phyloP scores from a whole-genome alignment of 2,329 filamentous ascomycete species.

The Cercospora sp. region DNA sequence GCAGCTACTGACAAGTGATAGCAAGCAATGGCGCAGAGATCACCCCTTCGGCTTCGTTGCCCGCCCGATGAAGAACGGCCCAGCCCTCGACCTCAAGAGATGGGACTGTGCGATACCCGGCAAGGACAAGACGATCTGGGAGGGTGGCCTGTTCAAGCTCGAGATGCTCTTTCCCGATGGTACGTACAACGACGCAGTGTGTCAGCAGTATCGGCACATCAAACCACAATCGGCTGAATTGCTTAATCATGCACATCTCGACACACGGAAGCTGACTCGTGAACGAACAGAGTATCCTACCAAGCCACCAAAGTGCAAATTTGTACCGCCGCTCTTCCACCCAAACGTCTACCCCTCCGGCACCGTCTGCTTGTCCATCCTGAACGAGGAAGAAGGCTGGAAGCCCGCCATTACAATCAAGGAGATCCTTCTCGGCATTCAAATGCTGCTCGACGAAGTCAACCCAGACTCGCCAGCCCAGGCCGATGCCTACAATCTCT shows the following conservation, averaged over 20 bases:
- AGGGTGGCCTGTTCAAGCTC: conserved; percentile 94
- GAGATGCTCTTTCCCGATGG: conserved; percentile 91
- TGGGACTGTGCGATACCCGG: conserved; percentile 98
- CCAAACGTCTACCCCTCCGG: conserved; percentile 98
- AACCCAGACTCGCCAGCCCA: conserved; percentile 97
- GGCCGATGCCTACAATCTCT: conserved; percentile 95
- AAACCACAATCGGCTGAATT: too few species aligned
- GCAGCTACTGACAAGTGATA: conserved; percentile 42
- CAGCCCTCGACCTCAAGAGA: conserved; percentile 86
- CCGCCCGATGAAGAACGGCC: conserved; percentile 74
- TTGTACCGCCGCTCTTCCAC: conserved; percentile 92
- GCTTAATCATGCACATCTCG: not conserved
- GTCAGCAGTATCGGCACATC: not conserved
- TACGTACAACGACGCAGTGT: conserved; percentile 39
- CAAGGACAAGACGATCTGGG: conserved; percentile 96
- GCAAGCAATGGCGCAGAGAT: conserved; percentile 95
- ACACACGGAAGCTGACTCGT: conserved; percentile 15
- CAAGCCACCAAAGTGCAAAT: conserved; percentile 99
- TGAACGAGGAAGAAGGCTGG: conserved; percentile 99
- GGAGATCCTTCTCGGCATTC: conserved; percentile 93
- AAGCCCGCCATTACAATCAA: conserved; percentile 98
- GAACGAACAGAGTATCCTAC: conserved; percentile 80
- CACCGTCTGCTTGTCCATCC: conserved; percentile 92
- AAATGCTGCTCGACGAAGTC: conserved; percentile 91
- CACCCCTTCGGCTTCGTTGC: conserved; percentile 98